A percentile compares a stretch with the other conserved stretches of the same genome.
Conservation (phyloP, 305 asterid genomes). For the Fraxinus albicans region DNA sequence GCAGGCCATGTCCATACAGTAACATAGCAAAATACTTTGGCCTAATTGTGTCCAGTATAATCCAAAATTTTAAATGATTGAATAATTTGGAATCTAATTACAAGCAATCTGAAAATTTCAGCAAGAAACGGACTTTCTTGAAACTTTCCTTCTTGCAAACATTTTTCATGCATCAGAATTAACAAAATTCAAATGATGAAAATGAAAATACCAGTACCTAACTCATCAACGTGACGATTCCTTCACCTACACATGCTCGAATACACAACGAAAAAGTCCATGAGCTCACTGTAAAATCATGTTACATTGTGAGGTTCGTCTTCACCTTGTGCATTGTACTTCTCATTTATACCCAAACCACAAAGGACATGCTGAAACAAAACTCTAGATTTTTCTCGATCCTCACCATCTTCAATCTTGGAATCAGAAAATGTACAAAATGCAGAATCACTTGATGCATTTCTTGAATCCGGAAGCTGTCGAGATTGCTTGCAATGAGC, state of each 20-base stretch:
- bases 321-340: neutral
- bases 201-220: neutral
- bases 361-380: neutral
- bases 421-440: conserved; percentile 14
- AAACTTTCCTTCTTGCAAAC: neutral
- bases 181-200: neutral
- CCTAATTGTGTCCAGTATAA: neutral
- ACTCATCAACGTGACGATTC: neutral
- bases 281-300: neutral
- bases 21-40: neutral
- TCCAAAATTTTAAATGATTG: neutral
- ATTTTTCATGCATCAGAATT: neutral
- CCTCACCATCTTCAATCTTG: conserved; percentile 20
- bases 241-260: neutral
- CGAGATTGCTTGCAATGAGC: conserved; percentile 87
- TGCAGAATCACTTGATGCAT: conserved; percentile 1
- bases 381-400: conserved; percentile 24
- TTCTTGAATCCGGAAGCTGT: conserved; percentile 29
- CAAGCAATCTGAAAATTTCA: neutral
- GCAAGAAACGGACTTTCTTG: neutral
- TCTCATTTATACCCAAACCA: neutral
- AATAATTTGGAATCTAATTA: neutral
- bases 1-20: neutral
- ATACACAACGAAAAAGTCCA: neutral
- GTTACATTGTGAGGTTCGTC: neutral